Conservation (phyloP, 495 filamentous ascomycete genomes). For the Daldinia decipiens region DNA sequence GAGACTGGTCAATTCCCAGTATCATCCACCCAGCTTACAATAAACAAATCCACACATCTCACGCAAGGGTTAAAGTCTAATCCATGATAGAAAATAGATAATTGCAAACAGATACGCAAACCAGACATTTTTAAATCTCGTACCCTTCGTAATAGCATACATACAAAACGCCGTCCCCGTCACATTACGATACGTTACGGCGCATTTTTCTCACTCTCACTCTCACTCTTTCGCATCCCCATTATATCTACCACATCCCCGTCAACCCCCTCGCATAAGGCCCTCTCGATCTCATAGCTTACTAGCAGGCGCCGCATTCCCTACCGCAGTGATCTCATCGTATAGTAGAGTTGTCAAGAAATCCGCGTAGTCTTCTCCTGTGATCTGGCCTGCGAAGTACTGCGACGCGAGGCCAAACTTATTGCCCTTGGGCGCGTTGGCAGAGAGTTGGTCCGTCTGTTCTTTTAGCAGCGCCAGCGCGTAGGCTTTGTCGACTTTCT, state of each 20-base stretch:
- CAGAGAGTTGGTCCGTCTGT: conserved; percentile 77
- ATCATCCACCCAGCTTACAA: background rate
- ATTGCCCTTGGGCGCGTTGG: conserved; percentile 86
- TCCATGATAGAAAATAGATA: background rate
- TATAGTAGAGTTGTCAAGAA: conserved; percentile 94
- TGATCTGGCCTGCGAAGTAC: conserved; percentile 93
- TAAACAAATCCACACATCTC: background rate
- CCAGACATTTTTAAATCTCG: conserved; percentile 17
- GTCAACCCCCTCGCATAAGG: no score
- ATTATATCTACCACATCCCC: background rate
- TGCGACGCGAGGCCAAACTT: conserved; percentile 90
- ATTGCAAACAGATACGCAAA: conserved; percentile 5
- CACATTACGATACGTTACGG: background rate
- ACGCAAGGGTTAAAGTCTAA: background rate
- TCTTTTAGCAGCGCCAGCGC: conserved; percentile 86
- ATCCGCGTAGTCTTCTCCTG: conserved; percentile 96
- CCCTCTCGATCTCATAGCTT: conserved; percentile 71
- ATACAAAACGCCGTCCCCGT: conserved; percentile 14
- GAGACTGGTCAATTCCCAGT: background rate
- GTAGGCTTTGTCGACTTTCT: conserved; percentile 91
- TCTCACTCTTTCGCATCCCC: background rate
- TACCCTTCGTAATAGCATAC: conserved; percentile 32
- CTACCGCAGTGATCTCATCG: conserved; percentile 92
- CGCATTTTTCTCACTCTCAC: background rate
- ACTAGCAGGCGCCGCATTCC: conserved; percentile 72